These are phyloP conservation scores for Suhomyces prunicola DNA, from an alignment of 805 yeast genomes.

Conservation along the genomic window DNA sequence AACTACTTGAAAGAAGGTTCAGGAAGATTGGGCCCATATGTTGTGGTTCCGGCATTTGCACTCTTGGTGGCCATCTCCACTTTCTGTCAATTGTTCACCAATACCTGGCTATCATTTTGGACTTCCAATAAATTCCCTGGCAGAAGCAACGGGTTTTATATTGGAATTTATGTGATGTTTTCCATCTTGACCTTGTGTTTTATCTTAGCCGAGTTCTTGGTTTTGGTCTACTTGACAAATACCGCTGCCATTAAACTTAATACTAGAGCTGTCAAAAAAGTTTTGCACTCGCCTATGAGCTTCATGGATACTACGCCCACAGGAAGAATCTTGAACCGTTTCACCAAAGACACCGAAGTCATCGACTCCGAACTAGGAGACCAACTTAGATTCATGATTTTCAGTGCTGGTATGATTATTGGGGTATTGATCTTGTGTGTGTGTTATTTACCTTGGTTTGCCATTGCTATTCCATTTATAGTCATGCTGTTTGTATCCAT, in stretches of 20 bases:
- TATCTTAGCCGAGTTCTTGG: conserved; percentile 39
- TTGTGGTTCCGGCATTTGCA: conserved; percentile 17
- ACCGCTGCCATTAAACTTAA: conserved; percentile 57
- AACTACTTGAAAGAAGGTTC: conserved; percentile 30
- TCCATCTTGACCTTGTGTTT: conserved; percentile 47
- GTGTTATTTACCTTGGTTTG: conserved; percentile 71
- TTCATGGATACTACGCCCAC: conserved; percentile 83
- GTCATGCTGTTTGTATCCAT: conserved; percentile 40
- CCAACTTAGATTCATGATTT: conserved; percentile 58
- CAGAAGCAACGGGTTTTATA: conserved; percentile 54
- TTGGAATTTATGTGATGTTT: conserved; percentile 67
- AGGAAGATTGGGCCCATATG: conserved; percentile 21
- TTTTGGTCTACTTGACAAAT: conserved; percentile 49
- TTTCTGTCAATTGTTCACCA: conserved; percentile 17
- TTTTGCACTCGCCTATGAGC: conserved; percentile 76
- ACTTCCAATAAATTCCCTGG: conserved; percentile 37
- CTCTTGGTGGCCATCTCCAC: conserved; percentile 7
- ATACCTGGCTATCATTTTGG: conserved; percentile 26
- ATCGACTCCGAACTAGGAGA: conserved; percentile 76
- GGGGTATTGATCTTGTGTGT: conserved; percentile 63
- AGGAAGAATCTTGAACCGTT: conserved; percentile 81
- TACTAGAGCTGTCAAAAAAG: conserved; percentile 51
- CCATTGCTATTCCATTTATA: conserved; percentile 59
- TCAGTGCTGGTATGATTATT: conserved; percentile 48
- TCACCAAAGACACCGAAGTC: conserved; percentile 83